Evolutionary conservation across 2,329 filamentous ascomycete species (phyloP).

Genomic region (Allantophomopsis cytisporea): DNA sequence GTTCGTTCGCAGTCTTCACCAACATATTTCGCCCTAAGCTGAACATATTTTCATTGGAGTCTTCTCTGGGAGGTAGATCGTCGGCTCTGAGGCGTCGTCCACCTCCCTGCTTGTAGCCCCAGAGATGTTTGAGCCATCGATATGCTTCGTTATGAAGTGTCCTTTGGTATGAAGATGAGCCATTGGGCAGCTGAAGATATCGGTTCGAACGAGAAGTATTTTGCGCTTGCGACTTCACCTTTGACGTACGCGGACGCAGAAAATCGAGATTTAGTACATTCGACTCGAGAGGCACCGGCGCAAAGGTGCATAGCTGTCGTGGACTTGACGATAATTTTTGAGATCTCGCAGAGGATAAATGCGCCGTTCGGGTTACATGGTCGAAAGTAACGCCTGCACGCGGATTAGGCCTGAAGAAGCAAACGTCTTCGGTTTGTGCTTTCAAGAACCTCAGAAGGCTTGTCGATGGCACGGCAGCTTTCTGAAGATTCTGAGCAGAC

Average conservation of each 20-base stretch:
- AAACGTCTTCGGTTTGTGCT: slow-evolving; percentile 48
- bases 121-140: slow-evolving; percentile 1
- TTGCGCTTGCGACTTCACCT: slow-evolving; percentile 1
- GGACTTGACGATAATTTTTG: background rate
- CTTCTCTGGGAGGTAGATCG: slow-evolving; percentile 42
- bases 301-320: slow-evolving; percentile 8
- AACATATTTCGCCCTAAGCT: slow-evolving; percentile 56
- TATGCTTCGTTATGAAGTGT: background rate
- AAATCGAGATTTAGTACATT: slow-evolving; percentile 14
- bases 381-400: slow-evolving; percentile 13
- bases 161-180: background rate
- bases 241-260: slow-evolving; percentile 8
- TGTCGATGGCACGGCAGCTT: slow-evolving; percentile 28
- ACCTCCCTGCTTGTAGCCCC: slow-evolving; percentile 3
- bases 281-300: slow-evolving; percentile 10
- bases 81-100: slow-evolving; percentile 33
- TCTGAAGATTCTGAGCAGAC: no score
- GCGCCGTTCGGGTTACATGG: slow-evolving; percentile 8
- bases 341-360: slow-evolving; percentile 2
- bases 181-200: background rate
- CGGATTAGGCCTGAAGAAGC: slow-evolving; percentile 31
- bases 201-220: background rate
- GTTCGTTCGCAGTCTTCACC: slow-evolving; percentile 69
- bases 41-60: slow-evolving; percentile 47
- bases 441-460: slow-evolving; percentile 59